Conservation (phyloP, 2,329 filamentous ascomycete species). For the Cladophialophora chaetospira region DNA sequence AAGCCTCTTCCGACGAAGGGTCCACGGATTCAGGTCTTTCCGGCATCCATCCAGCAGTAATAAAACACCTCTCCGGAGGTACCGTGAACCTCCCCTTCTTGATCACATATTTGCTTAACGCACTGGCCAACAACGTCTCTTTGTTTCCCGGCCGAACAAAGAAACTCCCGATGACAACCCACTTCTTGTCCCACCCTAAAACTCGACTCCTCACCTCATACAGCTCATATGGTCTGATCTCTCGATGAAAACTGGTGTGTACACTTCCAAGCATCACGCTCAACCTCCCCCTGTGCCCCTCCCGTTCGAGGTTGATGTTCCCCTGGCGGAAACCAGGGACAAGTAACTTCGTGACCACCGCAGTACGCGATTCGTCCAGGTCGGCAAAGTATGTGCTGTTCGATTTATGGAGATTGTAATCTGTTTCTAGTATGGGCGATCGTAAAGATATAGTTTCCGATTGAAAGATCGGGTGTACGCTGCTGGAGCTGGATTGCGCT, state of each 20-base stretch:
- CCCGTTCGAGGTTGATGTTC: slow-evolving; percentile 52
- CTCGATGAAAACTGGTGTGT: slow-evolving; percentile 70
- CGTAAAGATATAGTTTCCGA: slow-evolving; percentile 68
- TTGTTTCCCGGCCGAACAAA: slow-evolving; percentile 59
- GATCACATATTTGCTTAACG: slow-evolving; percentile 78
- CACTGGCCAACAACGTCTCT: slow-evolving; percentile 68
- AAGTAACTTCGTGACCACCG: slow-evolving; percentile 72
- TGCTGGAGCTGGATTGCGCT: slow-evolving; percentile 21
- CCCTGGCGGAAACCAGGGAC: slow-evolving; percentile 57
- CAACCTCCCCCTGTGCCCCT: slow-evolving; percentile 49
- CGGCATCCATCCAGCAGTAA: slow-evolving; percentile 73
- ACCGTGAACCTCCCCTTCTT: slow-evolving; percentile 82
- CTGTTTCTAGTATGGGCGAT: slow-evolving; percentile 73
- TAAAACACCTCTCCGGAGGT: slow-evolving; percentile 74
- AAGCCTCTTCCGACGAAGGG: slow-evolving; percentile 13
- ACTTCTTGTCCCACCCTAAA: slow-evolving; percentile 77
- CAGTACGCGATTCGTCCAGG: slow-evolving; percentile 70
- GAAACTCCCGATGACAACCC: slow-evolving; percentile 75
- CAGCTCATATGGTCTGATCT: slow-evolving; percentile 68
- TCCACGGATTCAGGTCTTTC: slow-evolving; percentile 57
- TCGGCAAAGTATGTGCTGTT: slow-evolving; percentile 61
- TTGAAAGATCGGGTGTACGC: slow-evolving; percentile 70
- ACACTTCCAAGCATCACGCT: slow-evolving; percentile 72
- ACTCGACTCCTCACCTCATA: slow-evolving; percentile 76
- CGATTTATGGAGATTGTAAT: slow-evolving; percentile 72